Base-by-base conservation (phyloP, 495 filamentous ascomycete genomes). In the Neurospora hispaniola region DNA sequence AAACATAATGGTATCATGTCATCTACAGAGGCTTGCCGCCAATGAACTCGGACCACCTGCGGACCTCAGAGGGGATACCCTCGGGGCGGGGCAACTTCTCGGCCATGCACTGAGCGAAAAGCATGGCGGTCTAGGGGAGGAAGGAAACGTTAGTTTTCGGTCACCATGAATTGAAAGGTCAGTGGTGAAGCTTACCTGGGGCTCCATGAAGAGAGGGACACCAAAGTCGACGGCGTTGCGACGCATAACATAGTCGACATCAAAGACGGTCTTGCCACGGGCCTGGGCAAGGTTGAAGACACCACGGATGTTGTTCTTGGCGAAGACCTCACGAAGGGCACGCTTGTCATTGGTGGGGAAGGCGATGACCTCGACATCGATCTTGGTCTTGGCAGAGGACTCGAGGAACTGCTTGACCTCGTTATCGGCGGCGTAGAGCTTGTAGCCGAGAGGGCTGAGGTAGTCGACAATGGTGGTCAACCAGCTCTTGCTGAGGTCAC, bases 221-320 rank as follows among this genome's bases (percentile, higher is more conserved):
- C 94, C 94, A 81, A 99, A 99, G 84, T 99, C 96, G 54, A 99
- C 96, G 18, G 95, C 96, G 79, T 99, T 97, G 77, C 96, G 90
- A 76, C 96, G 90, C 96, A 98, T 99, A 68, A 98, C 94, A 76
- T 99, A 99, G 84, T 98, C 95, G 75, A 95, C 94, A 80, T 99
- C 96, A 71, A 92, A 84, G 73, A 93, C 84, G 35, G 90, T 94
- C 86, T 94, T 93, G 71, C 89, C 96, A 75, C 95, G 86, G 72
- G 87, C 89, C 79, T 90, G 90, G 70, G 94, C 94, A 77, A 99
- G 85, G 84, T 99, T 99, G 88, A 99, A 99, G 70, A 94, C 92
- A 75, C 96, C 96, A 42, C 91, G 89, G 82, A 99, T 96, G 79
- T 98, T 90, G 82, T 98, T 94, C 87, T 97, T 97, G 88, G 94